Base-by-base conservation (phyloP, 2,329 filamentous ascomycete species). In the Paraconiothyrium brasiliense region DNA sequence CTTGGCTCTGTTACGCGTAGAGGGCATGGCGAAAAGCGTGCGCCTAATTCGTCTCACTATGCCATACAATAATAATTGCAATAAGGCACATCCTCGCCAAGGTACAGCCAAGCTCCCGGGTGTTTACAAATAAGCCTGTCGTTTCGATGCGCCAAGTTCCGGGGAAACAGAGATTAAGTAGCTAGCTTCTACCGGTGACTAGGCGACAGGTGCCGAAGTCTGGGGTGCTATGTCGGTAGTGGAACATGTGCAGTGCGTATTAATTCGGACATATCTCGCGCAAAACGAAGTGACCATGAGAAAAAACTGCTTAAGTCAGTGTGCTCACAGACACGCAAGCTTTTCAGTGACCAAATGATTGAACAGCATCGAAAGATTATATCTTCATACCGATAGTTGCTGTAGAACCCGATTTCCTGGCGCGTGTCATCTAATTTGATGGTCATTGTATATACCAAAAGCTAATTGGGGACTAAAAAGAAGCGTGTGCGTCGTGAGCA, bases 61-160 rank as follows among this genome's bases (percentile, higher is more conserved):
- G 9, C 24, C 52, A 24, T 24, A 34, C 30, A 34, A 7, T 35
- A 1, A 32, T 35, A 46, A 20, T 14, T n/a, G 41, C 43, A 56
- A 47, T 47, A n/a, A 47, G 41, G 43, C 43, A 56, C 9, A 6
- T 22, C 2, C 9, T 32, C 41, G 54, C 54, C 54, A 56, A 56
- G 54, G 24, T n/a, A 14, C 7, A 8, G 54, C 54, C 27, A 56
- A 56, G 41, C 43, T 37, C 4, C 27, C 30, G 41, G 54, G 30
- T 35, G 20, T 47, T 35, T 14, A 48, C n/a, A 9, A 47, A 16
- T 16, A 47, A 24, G 27, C 41, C n/a, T 56, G 20, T 32, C 30
- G 30, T 47, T 47, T 56, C 7, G 9, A 56, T 16, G 41, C n/a
- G 54, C 39, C 54, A 56, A 47, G 54, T 24, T 56, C 54, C 54